Conservation (phyloP, 257 asterid genomes). For the Nicotiana noctiflora region DNA sequence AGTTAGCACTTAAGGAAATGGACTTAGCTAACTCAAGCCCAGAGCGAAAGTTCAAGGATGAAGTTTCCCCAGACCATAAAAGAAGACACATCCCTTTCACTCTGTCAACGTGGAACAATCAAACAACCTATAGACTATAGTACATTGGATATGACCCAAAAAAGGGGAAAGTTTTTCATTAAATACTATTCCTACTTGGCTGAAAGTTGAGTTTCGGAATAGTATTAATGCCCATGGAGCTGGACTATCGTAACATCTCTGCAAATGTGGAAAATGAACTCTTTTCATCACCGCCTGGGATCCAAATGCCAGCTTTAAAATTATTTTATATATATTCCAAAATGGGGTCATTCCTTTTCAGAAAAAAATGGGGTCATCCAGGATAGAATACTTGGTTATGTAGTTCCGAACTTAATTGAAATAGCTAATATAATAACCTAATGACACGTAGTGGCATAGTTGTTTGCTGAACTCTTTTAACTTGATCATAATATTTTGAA, state of each 20-base stretch:
- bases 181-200: background rate
- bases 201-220: background rate
- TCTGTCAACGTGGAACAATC: background rate
- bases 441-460: background rate
- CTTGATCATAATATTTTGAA: background rate
- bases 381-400: background rate
- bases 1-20: background rate
- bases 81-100: background rate
- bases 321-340: background rate
- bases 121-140: background rate
- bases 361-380: background rate
- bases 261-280: background rate
- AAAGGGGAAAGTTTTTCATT: background rate
- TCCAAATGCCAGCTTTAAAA: background rate
- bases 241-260: background rate
- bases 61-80: background rate
- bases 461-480: conserved; percentile 2
- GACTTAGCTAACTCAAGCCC: background rate
- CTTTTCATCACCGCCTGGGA: background rate
- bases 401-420: background rate
- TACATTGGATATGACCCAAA: background rate
- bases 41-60: background rate
- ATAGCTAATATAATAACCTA: background rate
- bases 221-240: background rate
- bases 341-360: background rate